Percentiles rank a stretch among this genome's conserved stretches.
Evolutionary conservation across 768 basidiomycete species (phyloP).

Genomic region (Mycena latifolia): DNA sequence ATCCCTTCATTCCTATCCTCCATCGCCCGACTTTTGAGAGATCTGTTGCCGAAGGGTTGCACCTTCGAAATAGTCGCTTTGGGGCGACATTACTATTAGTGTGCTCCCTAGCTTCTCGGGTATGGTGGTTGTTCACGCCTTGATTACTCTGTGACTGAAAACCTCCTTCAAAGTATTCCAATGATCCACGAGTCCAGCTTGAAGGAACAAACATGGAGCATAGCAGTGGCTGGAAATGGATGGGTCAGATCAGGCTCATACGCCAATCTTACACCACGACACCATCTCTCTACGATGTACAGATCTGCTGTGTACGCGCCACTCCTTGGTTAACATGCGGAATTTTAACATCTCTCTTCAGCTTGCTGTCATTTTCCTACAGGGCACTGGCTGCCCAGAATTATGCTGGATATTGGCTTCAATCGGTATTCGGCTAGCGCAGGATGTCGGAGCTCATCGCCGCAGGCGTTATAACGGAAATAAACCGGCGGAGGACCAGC

Average conservation of each 20-base stretch:
- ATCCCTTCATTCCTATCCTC: constrained; percentile 51
- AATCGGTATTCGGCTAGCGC: constrained; percentile 30
- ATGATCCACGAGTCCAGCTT: constrained; percentile 50
- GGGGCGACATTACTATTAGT: constrained; percentile 51
- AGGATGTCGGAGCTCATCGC: constrained; percentile 34
- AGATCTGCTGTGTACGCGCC: constrained; percentile 45
- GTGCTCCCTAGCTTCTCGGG: constrained; percentile 57
- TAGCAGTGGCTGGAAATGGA: constrained; percentile 42
- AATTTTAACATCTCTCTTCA: constrained; percentile 32
- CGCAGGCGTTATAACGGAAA: constrained; percentile 29
- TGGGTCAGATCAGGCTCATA: constrained; percentile 48
- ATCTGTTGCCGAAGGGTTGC: constrained; percentile 43
- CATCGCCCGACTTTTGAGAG: constrained; percentile 52
- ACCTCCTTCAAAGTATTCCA: constrained; percentile 36
- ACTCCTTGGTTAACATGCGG: constrained; percentile 36
- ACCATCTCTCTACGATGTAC: constrained; percentile 53
- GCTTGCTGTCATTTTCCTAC: constrained; percentile 41
- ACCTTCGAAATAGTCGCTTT: constrained; percentile 49
- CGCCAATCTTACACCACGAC: constrained; percentile 47
- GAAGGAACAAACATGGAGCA: constrained; percentile 42
- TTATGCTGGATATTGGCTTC: constrained; percentile 45
- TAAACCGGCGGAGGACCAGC: constrained; percentile 34
- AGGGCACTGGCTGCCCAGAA: constrained; percentile 40
- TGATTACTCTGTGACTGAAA: neutral
- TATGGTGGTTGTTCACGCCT: constrained; percentile 37